Percentiles rank a stretch among this genome's conserved stretches.
phyloP scores from a whole-genome alignment of 116 monocot genomes.

The Cymodocea nodosa region DNA sequence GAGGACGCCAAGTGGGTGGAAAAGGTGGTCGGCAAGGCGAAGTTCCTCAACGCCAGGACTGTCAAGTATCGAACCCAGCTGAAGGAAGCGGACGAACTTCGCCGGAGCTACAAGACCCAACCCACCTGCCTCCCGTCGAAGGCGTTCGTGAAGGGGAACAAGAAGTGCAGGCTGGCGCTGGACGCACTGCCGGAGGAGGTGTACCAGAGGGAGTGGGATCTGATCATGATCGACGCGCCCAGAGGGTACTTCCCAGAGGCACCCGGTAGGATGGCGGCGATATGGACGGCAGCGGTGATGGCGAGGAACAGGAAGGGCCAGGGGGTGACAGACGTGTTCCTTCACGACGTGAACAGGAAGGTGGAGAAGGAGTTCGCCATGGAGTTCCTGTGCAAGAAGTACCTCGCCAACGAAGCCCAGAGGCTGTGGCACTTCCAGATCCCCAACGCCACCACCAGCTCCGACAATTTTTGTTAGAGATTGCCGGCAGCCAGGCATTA shows the following conservation, averaged over 20 bases:
- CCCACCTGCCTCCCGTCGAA: slow-evolving; percentile 22
- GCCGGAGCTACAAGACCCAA: slow-evolving; percentile 18
- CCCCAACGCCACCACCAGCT: slow-evolving; percentile 9
- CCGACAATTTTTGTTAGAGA: background rate
- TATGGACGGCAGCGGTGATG: slow-evolving; percentile 71
- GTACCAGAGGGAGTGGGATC: slow-evolving; percentile 55
- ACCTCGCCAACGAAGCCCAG: slow-evolving; percentile 27
- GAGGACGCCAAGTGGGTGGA: slow-evolving; percentile 40
- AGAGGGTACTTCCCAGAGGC: slow-evolving; percentile 49
- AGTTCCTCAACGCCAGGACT: slow-evolving; percentile 18
- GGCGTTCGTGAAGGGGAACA: slow-evolving; percentile 17
- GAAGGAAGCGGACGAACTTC: slow-evolving; percentile 23
- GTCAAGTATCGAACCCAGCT: slow-evolving; percentile 41
- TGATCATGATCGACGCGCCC: slow-evolving; percentile 76
- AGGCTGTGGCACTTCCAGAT: slow-evolving; percentile 68
- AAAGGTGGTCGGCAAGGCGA: slow-evolving; percentile 14
- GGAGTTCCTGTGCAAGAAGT: slow-evolving; percentile 78
- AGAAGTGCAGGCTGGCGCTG: slow-evolving; percentile 40
- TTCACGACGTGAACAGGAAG: slow-evolving; percentile 69
- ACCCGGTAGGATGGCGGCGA: slow-evolving; percentile 88
- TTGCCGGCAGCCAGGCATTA: no score
- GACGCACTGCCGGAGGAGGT: slow-evolving; percentile 38
- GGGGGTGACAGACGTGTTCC: slow-evolving; percentile 59
- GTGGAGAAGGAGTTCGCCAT: slow-evolving; percentile 59
- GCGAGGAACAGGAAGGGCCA: slow-evolving; percentile 35